Base-by-base conservation (phyloP, 148 eudicot genomes). In the Rhododendron mucronatum region DNA sequence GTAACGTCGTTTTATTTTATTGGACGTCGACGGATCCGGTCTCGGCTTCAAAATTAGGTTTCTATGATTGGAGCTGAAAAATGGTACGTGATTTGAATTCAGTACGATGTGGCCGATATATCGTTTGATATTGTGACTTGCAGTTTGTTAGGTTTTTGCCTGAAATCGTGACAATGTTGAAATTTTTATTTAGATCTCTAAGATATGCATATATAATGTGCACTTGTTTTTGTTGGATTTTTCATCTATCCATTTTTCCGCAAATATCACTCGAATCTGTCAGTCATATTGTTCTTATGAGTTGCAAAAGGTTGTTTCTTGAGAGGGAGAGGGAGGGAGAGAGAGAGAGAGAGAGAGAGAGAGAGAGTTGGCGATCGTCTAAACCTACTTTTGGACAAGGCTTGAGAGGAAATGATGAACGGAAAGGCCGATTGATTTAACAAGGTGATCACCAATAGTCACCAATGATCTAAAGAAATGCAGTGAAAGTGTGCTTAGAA, bases 31-130 rank as follows among this genome's bases (percentile, higher is more conserved):
- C 61, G 74, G 83, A 47, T 47, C 48, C 39, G 23, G 53, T 28
- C 76, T 57, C 81, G 41, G 81, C 85, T 82, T 28, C 51, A 9
- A 28, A 67, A 41, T 74, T 74, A 28, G 77, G 16, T 76, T 44
- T 41, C 48, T 73, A 53, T 41, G 78, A 18, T 74, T 57, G 85
- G 45, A 74, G 82, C 82, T 73, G 39, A 71, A 37, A 57, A 73
- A 86, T 74, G 57, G 69, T 82, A 83, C 14, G 50, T 39, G 26
- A 71, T 39, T 67, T 71, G 51, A 57, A 73, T 83, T 69, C 30
- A 26, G 82, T 73, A 16, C 13, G 39, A 8, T 20, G 23, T 30
- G 37, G 18, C 39, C 39, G 5, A 79, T 26, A 12, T 47, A 48
- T 37, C 13, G n/a, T 23, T 78, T 45, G 14, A 33, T 20, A 1